Evolutionary conservation across 202 grass and related monocot genomes (phyloP).

Genomic region (Schoenoplectus tabernaemontani): DNA sequence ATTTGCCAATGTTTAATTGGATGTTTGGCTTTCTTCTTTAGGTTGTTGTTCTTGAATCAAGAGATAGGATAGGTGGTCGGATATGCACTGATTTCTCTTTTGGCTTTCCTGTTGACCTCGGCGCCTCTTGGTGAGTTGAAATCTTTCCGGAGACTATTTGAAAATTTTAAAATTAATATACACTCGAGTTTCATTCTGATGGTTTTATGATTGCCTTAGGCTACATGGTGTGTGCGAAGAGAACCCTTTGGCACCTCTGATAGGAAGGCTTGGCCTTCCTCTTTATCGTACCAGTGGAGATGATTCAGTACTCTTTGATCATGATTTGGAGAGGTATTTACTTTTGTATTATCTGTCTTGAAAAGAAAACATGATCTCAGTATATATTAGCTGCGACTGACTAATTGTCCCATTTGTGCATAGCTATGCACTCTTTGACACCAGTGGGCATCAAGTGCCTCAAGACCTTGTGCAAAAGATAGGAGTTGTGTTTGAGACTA

Average conservation of each 20-base stretch:
- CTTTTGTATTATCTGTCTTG: constrained; percentile 10
- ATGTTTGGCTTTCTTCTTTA: constrained; percentile 26
- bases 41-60: constrained; percentile 93
- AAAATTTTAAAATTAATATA: not conserved
- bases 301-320: constrained; percentile 86
- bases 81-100: constrained; percentile 94
- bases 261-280: constrained; percentile 87
- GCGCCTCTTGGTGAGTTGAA: constrained; percentile 81
- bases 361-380: not conserved
- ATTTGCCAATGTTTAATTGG: not conserved
- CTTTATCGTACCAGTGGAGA: constrained; percentile 93
- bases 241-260: constrained; percentile 88
- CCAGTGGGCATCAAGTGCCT: constrained; percentile 68
- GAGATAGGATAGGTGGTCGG: constrained; percentile 89
- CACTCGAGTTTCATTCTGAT: not conserved
- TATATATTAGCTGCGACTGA: constrained; percentile 13
- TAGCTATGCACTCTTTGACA: constrained; percentile 97
- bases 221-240: constrained; percentile 97
- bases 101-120: constrained; percentile 93
- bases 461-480: constrained; percentile 78
- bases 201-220: constrained; percentile 36
- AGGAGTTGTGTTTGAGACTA: constrained; percentile 82
- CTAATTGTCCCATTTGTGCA: constrained; percentile 6
- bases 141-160: constrained; percentile 15
- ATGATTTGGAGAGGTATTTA: constrained; percentile 90